phyloP scores from a whole-genome alignment of 805 yeast species.

The Ogataea nakhonphanomensis region DNA sequence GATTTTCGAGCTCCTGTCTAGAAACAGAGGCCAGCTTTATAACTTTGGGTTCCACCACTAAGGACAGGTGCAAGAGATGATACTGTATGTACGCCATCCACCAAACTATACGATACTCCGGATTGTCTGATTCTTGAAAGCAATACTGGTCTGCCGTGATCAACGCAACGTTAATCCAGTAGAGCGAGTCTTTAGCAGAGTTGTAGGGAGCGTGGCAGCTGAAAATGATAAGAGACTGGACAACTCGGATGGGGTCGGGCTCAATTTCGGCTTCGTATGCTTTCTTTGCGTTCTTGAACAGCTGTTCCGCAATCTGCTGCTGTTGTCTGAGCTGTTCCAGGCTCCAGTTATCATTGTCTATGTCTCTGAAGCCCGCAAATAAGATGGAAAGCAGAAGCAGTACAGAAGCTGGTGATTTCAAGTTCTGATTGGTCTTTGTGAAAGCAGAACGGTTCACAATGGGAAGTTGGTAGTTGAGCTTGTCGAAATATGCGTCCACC shows the following conservation, averaged over 20 bases:
- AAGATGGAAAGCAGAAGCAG: conserved; percentile 59
- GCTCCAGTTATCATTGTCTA: conserved; percentile 49
- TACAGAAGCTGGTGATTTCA: conserved; percentile 55
- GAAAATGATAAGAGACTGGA: conserved; percentile 44
- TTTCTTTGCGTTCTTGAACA: conserved; percentile 33
- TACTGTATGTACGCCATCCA: conserved; percentile 53
- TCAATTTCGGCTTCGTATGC: conserved; percentile 39
- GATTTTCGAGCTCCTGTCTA: conserved; percentile 5
- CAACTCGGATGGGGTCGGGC: conserved; percentile 55
- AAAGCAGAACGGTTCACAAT: conserved; percentile 59
- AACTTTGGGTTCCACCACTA: background rate
- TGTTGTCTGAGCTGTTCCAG: conserved; percentile 36
- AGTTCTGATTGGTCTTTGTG: conserved; percentile 51
- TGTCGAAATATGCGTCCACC: conserved; percentile 55
- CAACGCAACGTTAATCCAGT: conserved; percentile 69
- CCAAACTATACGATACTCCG: conserved; percentile 46
- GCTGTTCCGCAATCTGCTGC: conserved; percentile 43
- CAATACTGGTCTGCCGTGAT: conserved; percentile 75
- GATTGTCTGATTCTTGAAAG: conserved; percentile 46
- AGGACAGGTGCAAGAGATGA: conserved; percentile 9
- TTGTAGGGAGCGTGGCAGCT: conserved; percentile 11
- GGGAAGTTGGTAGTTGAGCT: conserved; percentile 66
- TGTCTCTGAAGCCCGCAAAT: conserved; percentile 62
- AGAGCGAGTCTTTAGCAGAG: conserved; percentile 49
- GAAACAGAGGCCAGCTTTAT: conserved; percentile 2